A percentile compares a stretch with the other conserved stretches of the same genome.
These are phyloP conservation scores for Angomonas ambiguus DNA, from an alignment of 208 protist species.

Conservation along the genomic window DNA sequence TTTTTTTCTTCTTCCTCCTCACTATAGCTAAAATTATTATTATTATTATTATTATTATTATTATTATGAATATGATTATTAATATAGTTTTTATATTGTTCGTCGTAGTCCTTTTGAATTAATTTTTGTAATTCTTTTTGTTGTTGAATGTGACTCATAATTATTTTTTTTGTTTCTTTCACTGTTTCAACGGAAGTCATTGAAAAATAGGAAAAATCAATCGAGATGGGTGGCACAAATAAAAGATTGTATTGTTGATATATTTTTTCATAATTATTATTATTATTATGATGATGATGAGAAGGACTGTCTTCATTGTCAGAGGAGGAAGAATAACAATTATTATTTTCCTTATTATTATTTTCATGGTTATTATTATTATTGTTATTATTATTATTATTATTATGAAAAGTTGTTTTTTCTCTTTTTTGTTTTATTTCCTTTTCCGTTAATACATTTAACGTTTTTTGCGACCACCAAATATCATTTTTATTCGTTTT, in stretches of 20 bases:
- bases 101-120: neutral
- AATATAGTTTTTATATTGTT: neutral
- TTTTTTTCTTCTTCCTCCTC: conserved; percentile 1
- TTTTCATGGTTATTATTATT: neutral
- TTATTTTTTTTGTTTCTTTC: neutral
- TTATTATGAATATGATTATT: too few relatives aligned
- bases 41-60: too few relatives aligned
- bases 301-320: neutral
- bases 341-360: neutral
- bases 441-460: neutral
- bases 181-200: neutral
- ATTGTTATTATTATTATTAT: conserved; percentile 11
- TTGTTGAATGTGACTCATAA: neutral
- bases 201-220: neutral
- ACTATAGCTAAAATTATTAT: too few relatives aligned
- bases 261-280: conserved; percentile 4
- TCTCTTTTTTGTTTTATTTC: neutral
- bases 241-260: conserved; percentile 4
- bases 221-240: neutral
- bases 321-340: too few relatives aligned
- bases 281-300: neutral
- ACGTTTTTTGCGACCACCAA: neutral
- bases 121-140: neutral
- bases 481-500: conserved; percentile 1
- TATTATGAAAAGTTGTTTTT: neutral